Conservation (phyloP, 1,284 basidiomycete species). For the Austroboletus rostrupii region DNA sequence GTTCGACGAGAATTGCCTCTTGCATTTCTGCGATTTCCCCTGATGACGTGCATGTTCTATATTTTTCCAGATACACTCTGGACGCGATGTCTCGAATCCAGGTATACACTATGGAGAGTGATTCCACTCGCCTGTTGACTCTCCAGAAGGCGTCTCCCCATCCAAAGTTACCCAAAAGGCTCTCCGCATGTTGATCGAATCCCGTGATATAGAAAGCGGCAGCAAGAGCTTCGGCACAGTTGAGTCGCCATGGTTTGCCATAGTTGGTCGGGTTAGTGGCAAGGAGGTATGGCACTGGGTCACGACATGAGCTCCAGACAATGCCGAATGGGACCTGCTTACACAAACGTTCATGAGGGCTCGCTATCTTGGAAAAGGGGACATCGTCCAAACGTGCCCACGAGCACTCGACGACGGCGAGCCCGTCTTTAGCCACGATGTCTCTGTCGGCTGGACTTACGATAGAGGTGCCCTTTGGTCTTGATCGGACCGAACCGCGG, state of each 20-base stretch:
- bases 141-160: constrained; percentile 86
- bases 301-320: constrained; percentile 1
- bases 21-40: constrained; percentile 67
- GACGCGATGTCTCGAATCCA: background rate
- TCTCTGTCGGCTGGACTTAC: constrained; percentile 84
- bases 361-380: constrained; percentile 90
- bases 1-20: constrained; percentile 69
- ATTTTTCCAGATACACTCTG: constrained; percentile 66
- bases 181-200: constrained; percentile 75
- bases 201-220: constrained; percentile 92
- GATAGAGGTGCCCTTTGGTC: constrained; percentile 81
- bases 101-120: background rate
- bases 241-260: constrained; percentile 88
- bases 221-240: constrained; percentile 90
- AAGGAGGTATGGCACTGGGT: constrained; percentile 83
- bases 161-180: constrained; percentile 74
- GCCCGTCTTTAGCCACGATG: constrained; percentile 71
- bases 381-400: constrained; percentile 96
- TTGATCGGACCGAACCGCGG: constrained; percentile 30
- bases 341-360: constrained; percentile 89
- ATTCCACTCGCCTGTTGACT: constrained; percentile 63
- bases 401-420: constrained; percentile 96
- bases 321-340: constrained; percentile 14
- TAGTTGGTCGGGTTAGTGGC: constrained; percentile 95
- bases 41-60: constrained; percentile 65